Evolutionary conservation across 257 asterid species (phyloP).

Genomic region (Vinca minor): DNA sequence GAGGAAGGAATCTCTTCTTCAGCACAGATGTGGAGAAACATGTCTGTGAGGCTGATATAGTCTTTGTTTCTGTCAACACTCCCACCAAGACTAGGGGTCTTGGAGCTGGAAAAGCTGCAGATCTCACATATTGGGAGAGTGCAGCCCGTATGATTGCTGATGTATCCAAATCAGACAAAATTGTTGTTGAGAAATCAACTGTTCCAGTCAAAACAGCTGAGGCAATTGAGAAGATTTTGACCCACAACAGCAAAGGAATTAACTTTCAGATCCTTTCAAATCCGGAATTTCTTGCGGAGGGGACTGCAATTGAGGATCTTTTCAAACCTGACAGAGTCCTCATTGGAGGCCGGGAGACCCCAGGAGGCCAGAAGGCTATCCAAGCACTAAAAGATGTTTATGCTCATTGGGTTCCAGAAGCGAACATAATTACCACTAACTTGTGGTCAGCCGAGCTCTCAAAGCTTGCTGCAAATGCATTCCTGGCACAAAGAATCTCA

Average conservation of each 20-base stretch:
- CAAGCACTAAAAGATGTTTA: no score
- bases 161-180: conserved; percentile 77
- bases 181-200: conserved; percentile 85
- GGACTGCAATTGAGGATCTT: conserved; percentile 73
- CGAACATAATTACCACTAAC: conserved; percentile 59
- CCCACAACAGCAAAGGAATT: no score
- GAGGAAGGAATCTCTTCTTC: conserved; percentile 90
- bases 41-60: conserved; percentile 64
- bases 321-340: conserved; percentile 78
- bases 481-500: no score
- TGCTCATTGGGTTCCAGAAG: conserved; percentile 82
- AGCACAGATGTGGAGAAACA: conserved; percentile 92
- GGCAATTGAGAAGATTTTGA: no score
- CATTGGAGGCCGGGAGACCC: conserved; percentile 87
- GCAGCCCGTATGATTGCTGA: conserved; percentile 97
- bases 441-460: conserved; percentile 94
- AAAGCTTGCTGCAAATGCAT: conserved; percentile 86
- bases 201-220: conserved; percentile 95
- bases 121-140: conserved; percentile 88
- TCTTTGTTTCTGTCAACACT: no score
- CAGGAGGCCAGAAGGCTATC: conserved; percentile 64
- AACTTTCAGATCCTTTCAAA: no score
- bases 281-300: conserved; percentile 87
- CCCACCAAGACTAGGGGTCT: no score
- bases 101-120: no score